Evolutionary conservation across 2,329 filamentous ascomycete genomes (phyloP), one percentile per base, ranked within the genome.

Genomic region (Xylaria sp.): DNA sequence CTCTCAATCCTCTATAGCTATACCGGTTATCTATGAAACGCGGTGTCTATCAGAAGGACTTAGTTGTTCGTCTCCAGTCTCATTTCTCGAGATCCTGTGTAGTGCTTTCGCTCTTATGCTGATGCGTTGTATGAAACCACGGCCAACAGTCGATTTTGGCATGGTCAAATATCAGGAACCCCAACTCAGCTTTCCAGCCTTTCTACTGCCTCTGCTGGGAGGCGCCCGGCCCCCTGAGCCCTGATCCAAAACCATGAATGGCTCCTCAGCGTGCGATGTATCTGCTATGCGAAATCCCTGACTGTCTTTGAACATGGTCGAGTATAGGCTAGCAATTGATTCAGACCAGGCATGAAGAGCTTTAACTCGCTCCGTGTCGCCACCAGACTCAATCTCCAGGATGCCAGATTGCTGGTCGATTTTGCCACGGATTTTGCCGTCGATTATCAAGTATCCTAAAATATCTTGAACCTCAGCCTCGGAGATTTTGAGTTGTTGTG

Each of bases 401-500:
- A 90, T 92, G 53, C 95, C 94, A 65, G 88, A 86, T 79, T 94
- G 89, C 81, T 98, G 93, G 80, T 99, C 92, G 75, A 99, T 95
- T 79, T 91, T 92, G 69, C 93, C 96, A 57, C 89, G 86, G 72
- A 99, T 89, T 78, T 94, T 93, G 75, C 92, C 90, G 77, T 97
- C 93, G 68, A 97, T 87, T 70, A 99, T 98, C 60, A 98, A 84
- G 81, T 94, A 97, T 54, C 94, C 91, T n/a, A 98, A 83, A 69
- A 99, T 98, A 74, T 99, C 96, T 81, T 96, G 91, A 2, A 97
- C 94, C 80, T 99, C 96, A 15, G 87, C 83, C 53, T 93, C 95
- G 77, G 96, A 90, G 71, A 99, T 97, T 77, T 92, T 92, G 69
- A 99, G 90, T 74, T 95, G 90, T 74, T 90, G 90, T 31, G 94